A percentile compares a stretch with the other conserved stretches of the same genome.
These are phyloP conservation scores for Fusarium xylarioides DNA, from an alignment of 2,329 filamentous ascomycete species.

Conservation along the genomic window DNA sequence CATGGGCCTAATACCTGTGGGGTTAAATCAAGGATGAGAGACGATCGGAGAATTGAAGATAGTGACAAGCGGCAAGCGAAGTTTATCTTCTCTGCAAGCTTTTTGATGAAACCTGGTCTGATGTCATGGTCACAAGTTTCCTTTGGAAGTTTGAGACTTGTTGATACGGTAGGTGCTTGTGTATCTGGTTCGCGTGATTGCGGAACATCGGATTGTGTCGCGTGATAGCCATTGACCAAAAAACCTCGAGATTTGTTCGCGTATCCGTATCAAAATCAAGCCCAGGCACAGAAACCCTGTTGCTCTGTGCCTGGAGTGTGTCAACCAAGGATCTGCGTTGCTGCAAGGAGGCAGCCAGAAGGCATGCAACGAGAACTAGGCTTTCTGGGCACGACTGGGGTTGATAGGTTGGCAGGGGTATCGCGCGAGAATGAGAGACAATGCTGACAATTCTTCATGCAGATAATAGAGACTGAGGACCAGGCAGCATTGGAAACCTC, in stretches of 20 bases:
- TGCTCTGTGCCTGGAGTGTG: slow-evolving; percentile 9
- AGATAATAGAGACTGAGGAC: background rate
- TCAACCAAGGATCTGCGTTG: slow-evolving; percentile 13
- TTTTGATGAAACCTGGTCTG: background rate
- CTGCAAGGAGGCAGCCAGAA: slow-evolving; percentile 29
- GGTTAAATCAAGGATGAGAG: background rate
- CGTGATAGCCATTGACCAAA: slow-evolving; percentile 29
- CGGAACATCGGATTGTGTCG: slow-evolving; percentile 25
- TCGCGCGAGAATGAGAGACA: slow-evolving; percentile 5
- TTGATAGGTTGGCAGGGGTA: slow-evolving; percentile 10
- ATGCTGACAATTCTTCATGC: background rate
- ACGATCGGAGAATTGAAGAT: slow-evolving; percentile 6
- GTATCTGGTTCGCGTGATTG: background rate
- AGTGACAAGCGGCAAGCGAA: background rate
- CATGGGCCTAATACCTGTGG: background rate
- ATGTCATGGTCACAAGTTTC: background rate
- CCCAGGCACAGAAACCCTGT: background rate
- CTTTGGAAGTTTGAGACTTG: background rate
- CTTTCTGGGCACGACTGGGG: slow-evolving; percentile 13
- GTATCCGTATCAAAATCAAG: slow-evolving; percentile 17
- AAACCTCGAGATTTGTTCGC: slow-evolving; percentile 5
- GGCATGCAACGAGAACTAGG: slow-evolving; percentile 9
- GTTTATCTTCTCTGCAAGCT: background rate
- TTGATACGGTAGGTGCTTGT: background rate
- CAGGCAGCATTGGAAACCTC: background rate